These are phyloP conservation scores for Dryas integrifolia DNA, from an alignment of 331 rosid genomes.

Conservation along the genomic window DNA sequence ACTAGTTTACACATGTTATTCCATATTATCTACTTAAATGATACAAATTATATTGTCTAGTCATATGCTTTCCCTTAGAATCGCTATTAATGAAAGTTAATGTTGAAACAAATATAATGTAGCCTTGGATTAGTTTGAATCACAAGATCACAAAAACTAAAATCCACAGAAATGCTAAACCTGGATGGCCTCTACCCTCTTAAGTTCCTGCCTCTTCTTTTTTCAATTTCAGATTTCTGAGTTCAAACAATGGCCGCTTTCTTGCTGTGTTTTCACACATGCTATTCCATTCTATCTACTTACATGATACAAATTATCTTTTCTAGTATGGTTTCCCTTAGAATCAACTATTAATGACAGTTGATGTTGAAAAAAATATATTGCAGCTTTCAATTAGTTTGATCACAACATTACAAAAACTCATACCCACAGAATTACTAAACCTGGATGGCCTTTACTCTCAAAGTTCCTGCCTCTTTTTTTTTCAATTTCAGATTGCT, in stretches of 20 bases:
- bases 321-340: too few relatives aligned
- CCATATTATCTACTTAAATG: background rate
- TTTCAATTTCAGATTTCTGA: constrained; percentile 9
- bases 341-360: too few relatives aligned
- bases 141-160: background rate
- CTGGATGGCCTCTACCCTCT: background rate
- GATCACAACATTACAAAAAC: background rate
- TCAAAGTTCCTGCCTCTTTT: background rate
- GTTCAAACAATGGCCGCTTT: constrained; percentile 2
- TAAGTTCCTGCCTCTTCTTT: background rate
- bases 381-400: too few relatives aligned
- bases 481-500: constrained; percentile 15
- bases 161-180: background rate
- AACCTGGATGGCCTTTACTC: background rate
- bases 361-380: too few relatives aligned
- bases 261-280: background rate
- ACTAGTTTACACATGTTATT: background rate
- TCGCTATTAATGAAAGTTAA: background rate
- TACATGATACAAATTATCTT: too few relatives aligned
- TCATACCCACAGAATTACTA: background rate
- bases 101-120: background rate
- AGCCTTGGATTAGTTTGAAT: background rate
- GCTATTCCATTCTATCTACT: too few relatives aligned
- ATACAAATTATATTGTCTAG: background rate
- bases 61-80: background rate